Conservation (phyloP, 2,329 filamentous ascomycete species). For the Aureobasidium subglaciale region DNA sequence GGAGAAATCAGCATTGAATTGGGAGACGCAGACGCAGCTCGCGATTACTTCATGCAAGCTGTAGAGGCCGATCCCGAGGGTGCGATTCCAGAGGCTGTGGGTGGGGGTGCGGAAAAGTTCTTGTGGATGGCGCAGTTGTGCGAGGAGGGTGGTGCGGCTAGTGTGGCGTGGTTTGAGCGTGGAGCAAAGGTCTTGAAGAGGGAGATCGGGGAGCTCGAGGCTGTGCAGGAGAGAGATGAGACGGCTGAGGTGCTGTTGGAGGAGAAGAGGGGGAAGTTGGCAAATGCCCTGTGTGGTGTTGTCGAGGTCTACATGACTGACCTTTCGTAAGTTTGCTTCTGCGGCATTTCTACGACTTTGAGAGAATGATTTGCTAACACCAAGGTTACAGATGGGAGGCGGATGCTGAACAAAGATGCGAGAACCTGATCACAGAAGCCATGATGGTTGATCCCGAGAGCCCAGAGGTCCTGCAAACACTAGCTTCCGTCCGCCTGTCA, state of each 20-base stretch:
- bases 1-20: conserved; percentile 77
- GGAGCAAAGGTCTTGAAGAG: conserved; percentile 66
- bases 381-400: conserved; percentile 55
- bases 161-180: conserved; percentile 55
- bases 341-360: too few relatives aligned
- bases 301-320: conserved; percentile 99
- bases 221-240: conserved; percentile 31
- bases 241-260: conserved; percentile 36
- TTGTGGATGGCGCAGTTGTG: conserved; percentile 88
- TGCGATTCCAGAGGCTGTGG: conserved; percentile 58
- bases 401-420: conserved; percentile 83
- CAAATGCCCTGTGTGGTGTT: conserved; percentile 87
- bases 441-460: conserved; percentile 73
- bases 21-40: conserved; percentile 71
- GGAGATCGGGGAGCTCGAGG: conserved; percentile 60
- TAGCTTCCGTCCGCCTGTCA: conserved; percentile 89
- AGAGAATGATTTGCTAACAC: background rate
- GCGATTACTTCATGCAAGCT: conserved; percentile 64
- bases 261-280: conserved; percentile 74
- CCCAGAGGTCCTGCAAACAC: conserved; percentile 87
- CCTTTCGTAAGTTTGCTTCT: conserved; percentile 55
- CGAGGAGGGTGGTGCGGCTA: conserved; percentile 53
- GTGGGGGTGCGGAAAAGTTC: conserved; percentile 88
- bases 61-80: conserved; percentile 73
- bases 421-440: conserved; percentile 83